These are phyloP conservation scores for Cytospora leucostoma DNA, from an alignment of 2,329 filamentous ascomycete genomes.

Conservation along the genomic window DNA sequence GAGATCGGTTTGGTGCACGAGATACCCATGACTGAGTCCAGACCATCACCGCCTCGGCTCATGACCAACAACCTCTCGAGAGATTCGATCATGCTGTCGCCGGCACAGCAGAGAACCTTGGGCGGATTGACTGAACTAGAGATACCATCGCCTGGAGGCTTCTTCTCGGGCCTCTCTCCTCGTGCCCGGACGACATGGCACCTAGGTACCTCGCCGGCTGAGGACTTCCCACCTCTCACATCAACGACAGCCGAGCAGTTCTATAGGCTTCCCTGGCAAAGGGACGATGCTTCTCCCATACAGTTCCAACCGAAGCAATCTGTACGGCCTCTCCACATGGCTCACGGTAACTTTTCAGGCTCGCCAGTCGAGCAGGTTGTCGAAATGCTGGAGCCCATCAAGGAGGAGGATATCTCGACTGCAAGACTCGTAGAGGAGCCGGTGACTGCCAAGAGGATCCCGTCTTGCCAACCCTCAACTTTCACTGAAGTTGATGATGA, in stretches of 20 bases:
- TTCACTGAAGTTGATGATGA: slow-evolving; percentile 37
- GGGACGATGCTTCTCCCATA: slow-evolving; percentile 39
- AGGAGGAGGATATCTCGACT: slow-evolving; percentile 66
- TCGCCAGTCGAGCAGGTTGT: slow-evolving; percentile 68
- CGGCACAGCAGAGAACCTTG: slow-evolving; percentile 59
- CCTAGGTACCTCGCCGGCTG: slow-evolving; percentile 49
- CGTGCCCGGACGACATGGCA: slow-evolving; percentile 82
- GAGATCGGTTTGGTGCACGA: slow-evolving; percentile 55
- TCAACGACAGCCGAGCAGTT: slow-evolving; percentile 92
- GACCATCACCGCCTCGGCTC: slow-evolving; percentile 52
- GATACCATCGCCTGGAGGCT: slow-evolving; percentile 87
- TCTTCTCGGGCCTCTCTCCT: slow-evolving; percentile 83
- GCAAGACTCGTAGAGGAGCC: slow-evolving; percentile 48
- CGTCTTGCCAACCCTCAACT: slow-evolving; percentile 31
- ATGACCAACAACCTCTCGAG: slow-evolving; percentile 45
- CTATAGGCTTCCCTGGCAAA: slow-evolving; percentile 79
- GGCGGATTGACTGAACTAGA: slow-evolving; percentile 79
- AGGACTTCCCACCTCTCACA: slow-evolving; percentile 65
- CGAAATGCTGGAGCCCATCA: slow-evolving; percentile 55
- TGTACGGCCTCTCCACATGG: slow-evolving; percentile 41
- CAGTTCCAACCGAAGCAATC: slow-evolving; percentile 35
- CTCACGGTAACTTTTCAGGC: slow-evolving; percentile 41
- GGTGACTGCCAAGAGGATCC: slow-evolving; percentile 37
- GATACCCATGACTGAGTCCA: slow-evolving; percentile 52
- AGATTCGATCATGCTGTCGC: slow-evolving; percentile 40